phyloP scores from a whole-genome alignment of 306 rosid species.

The Glycine tomentella region DNA sequence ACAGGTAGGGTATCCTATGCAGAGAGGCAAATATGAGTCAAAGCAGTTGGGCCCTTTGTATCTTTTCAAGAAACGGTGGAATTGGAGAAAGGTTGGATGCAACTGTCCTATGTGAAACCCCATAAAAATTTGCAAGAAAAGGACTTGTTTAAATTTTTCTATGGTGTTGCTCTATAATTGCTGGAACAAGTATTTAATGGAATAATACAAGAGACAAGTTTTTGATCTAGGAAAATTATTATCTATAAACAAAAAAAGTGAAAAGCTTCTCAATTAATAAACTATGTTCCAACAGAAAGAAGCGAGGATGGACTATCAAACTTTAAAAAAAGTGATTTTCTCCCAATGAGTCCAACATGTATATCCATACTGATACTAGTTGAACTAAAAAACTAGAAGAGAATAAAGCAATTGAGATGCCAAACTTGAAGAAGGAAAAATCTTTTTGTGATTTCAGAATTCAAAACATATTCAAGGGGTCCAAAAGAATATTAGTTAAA shows the following conservation, averaged over 20 bases:
- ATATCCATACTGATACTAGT: constrained; percentile 19
- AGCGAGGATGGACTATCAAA: constrained; percentile 41
- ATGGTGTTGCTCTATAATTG: constrained; percentile 35
- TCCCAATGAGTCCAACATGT: constrained; percentile 38
- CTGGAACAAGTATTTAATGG: constrained; percentile 37
- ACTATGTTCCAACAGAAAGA: constrained; percentile 42
- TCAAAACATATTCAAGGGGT: constrained; percentile 37
- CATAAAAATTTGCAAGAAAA: constrained; percentile 45
- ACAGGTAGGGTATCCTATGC: constrained; percentile 54
- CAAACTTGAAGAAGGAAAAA: constrained; percentile 36
- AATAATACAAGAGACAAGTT: constrained; percentile 39
- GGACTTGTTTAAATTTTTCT: constrained; percentile 35
- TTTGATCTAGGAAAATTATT: constrained; percentile 38
- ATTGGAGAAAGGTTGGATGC: constrained; percentile 43
- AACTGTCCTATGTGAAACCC: constrained; percentile 51
- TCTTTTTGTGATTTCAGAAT: constrained; percentile 25
- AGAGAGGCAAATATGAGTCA: constrained; percentile 46
- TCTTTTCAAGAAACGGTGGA: constrained; percentile 56
- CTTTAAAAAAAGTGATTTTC: constrained; percentile 23
- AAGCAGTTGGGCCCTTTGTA: constrained; percentile 55
- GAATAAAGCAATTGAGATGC: constrained; percentile 38
- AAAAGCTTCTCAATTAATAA: neutral
- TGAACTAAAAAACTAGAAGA: constrained; percentile 21
- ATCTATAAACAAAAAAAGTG: constrained; percentile 31
- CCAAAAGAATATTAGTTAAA: constrained; percentile 42